Percentiles rank a stretch among this genome's conserved stretches.
These are phyloP conservation scores for Lotus japonicus DNA, from an alignment of 306 rosid species.

Conservation along the genomic window DNA sequence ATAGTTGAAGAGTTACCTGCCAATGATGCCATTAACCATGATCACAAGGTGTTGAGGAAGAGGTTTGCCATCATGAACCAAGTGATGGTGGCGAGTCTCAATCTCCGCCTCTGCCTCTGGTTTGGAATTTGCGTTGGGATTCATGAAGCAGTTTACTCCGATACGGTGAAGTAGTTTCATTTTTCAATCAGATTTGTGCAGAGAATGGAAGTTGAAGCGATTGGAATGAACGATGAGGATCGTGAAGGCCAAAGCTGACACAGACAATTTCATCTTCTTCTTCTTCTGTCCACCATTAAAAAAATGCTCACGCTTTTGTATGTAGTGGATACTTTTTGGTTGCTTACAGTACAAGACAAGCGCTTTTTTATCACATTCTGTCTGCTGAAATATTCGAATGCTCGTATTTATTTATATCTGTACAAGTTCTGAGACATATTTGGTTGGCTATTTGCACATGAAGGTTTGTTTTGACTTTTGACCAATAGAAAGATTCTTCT, in stretches of 20 bases:
- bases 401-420: neutral
- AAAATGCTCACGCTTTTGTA: too few species aligned
- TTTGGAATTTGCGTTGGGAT: neutral
- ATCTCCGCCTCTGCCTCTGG: neutral
- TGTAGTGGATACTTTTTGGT: too few species aligned
- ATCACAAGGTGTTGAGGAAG: neutral
- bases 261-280: neutral
- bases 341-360: too few species aligned
- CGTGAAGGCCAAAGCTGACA: neutral
- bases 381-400: neutral
- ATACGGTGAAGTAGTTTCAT: neutral
- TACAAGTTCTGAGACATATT: neutral
- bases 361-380: too few species aligned
- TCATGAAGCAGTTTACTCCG: neutral
- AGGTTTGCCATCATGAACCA: neutral
- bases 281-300: too few species aligned
- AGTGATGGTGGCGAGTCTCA: neutral
- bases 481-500: neutral
- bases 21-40: conserved; percentile 13
- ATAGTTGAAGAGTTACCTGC: too few species aligned
- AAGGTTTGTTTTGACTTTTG: neutral
- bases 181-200: neutral
- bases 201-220: neutral
- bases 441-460: neutral
- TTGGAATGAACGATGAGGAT: neutral